A percentile compares a stretch with the other conserved stretches of the same genome.
These are phyloP conservation scores for Corylus heterophylla DNA, from an alignment of 306 rosid genomes.

Conservation along the genomic window DNA sequence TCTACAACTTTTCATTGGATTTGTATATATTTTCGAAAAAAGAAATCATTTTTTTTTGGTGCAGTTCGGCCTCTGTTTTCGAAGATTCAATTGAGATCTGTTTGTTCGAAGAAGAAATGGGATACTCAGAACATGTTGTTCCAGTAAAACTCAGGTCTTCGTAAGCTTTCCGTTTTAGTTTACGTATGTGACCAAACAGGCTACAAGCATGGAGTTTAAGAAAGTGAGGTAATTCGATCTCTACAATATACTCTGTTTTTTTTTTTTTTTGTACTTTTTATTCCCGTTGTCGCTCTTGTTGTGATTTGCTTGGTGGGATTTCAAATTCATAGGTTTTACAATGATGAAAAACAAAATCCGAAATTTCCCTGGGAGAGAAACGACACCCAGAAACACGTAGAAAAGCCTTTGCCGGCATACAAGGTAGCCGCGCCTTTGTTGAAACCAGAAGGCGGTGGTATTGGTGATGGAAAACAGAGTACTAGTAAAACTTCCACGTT, in stretches of 20 bases:
- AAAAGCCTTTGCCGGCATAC: slow-evolving; percentile 46
- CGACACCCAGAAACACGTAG: slow-evolving; percentile 35
- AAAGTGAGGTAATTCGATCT: slow-evolving; percentile 42
- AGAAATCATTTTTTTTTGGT: background rate
- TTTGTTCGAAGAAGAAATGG: slow-evolving; percentile 21
- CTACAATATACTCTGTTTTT: background rate
- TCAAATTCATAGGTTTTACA: slow-evolving; percentile 49
- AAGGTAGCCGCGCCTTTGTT: slow-evolving; percentile 34
- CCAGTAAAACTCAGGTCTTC: background rate
- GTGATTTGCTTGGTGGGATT: slow-evolving; percentile 28
- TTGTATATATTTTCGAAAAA: background rate
- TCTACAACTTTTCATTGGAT: background rate
- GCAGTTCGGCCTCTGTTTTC: background rate
- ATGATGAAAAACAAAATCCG: slow-evolving; percentile 42
- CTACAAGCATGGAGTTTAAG: slow-evolving; percentile 54
- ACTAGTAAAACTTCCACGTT: slow-evolving; percentile 29
- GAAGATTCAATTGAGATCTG: slow-evolving; percentile 3
- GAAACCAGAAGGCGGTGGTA: slow-evolving; percentile 35
- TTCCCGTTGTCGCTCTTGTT: background rate
- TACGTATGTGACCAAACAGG: slow-evolving; percentile 18
- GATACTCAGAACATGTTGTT: slow-evolving; percentile 4
- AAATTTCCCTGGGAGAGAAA: slow-evolving; percentile 43
- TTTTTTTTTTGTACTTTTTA: background rate
- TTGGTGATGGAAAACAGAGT: slow-evolving; percentile 33
- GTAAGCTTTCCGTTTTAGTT: slow-evolving; percentile 1